phyloP scores from a whole-genome alignment of 2,329 filamentous ascomycete genomes.

The Myriosclerotinia duriaeana region DNA sequence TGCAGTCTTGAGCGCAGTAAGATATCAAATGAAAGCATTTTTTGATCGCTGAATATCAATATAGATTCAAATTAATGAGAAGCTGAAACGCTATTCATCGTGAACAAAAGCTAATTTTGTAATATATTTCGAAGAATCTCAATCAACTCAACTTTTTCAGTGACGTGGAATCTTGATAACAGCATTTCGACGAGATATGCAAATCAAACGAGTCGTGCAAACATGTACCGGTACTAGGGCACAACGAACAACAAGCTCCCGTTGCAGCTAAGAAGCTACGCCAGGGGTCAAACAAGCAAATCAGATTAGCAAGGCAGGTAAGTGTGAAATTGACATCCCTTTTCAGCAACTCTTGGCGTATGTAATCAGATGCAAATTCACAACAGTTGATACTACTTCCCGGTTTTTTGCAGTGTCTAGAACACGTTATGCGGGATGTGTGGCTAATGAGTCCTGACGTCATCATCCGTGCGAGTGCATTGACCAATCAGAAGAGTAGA shows the following conservation, averaged over 20 bases:
- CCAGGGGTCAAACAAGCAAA: not conserved
- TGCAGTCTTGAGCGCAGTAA: not conserved
- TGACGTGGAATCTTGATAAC: slow-evolving; percentile 15
- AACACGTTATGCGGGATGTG: not conserved
- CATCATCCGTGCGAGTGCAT: not conserved
- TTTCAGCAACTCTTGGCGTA: slow-evolving; percentile 4
- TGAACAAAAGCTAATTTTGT: not conserved
- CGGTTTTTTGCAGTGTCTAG: not conserved
- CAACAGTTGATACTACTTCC: not conserved
- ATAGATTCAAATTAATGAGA: not conserved
- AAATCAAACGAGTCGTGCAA: not conserved
- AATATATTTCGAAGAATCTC: not conserved
- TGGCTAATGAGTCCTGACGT: slow-evolving; percentile 6
- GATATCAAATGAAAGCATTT: slow-evolving; percentile 1
- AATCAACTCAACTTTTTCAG: not conserved
- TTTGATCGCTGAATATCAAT: not conserved
- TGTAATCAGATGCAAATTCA: not conserved
- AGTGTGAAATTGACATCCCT: too few relatives aligned
- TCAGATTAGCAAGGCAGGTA: not conserved
- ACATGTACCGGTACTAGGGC: not conserved
- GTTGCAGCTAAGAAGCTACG: not conserved
- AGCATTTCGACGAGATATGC: not conserved
- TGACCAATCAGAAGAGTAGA: not conserved
- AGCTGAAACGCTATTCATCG: not conserved
- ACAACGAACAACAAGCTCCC: slow-evolving; percentile 8